Percentiles rank a stretch among this genome's conserved stretches.
Evolutionary conservation across 2,329 filamentous ascomycete species (phyloP).

Genomic region (Pestalotiopsis sp.): DNA sequence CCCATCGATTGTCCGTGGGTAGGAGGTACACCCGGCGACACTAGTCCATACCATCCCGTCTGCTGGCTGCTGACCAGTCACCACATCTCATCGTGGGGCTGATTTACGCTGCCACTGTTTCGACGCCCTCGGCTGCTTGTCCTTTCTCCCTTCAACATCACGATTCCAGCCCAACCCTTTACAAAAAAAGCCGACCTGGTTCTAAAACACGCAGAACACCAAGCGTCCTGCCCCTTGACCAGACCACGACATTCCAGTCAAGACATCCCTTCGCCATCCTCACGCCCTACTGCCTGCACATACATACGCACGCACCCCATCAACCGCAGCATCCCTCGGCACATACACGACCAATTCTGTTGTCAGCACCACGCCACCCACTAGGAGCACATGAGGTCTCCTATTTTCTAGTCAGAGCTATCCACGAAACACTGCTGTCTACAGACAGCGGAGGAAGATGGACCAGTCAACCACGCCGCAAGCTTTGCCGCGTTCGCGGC

Average conservation of each 20-base stretch:
- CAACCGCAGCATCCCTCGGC: background rate
- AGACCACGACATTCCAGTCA: background rate
- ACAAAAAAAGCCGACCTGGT: background rate
- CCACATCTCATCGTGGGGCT: conserved; percentile 7
- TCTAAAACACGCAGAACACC: background rate
- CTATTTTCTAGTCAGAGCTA: background rate
- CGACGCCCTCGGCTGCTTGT: background rate
- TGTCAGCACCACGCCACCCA: background rate
- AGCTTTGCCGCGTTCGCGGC: conserved; percentile 26
- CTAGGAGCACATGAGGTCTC: background rate
- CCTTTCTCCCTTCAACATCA: background rate
- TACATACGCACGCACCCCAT: background rate
- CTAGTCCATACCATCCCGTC: background rate
- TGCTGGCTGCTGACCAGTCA: conserved; percentile 3
- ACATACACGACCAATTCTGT: background rate
- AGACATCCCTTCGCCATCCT: background rate
- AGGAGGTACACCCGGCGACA: background rate
- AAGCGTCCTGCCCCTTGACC: background rate
- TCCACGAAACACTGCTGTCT: conserved; percentile 1
- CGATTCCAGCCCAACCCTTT: background rate
- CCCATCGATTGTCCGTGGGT: background rate
- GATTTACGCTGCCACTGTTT: background rate
- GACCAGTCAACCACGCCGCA: conserved; percentile 16
- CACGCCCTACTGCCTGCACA: background rate
- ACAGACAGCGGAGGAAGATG: conserved; percentile 5